Evolutionary conservation across 805 yeast species (phyloP).

Genomic region (Barnettozyma populi): DNA sequence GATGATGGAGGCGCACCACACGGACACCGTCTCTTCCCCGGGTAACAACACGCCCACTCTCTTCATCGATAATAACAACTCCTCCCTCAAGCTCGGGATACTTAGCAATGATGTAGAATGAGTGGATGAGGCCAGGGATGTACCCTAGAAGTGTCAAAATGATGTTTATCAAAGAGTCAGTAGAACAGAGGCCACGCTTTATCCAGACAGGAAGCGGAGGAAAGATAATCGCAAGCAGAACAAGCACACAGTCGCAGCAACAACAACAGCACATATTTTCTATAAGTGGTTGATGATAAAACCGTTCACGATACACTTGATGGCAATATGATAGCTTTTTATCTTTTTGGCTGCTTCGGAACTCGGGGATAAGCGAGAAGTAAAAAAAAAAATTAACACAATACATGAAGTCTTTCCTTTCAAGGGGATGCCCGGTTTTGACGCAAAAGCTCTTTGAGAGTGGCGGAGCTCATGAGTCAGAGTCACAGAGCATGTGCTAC

Average conservation of each 20-base stretch:
- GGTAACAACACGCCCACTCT: constrained; percentile 17
- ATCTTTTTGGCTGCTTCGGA: background rate
- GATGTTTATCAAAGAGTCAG: constrained; percentile 64
- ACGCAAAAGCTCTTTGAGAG: background rate
- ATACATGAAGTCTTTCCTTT: too few relatives aligned
- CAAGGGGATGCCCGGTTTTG: too few relatives aligned
- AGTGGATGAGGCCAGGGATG: constrained; percentile 72
- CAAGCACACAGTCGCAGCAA: constrained; percentile 54
- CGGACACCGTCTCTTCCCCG: constrained; percentile 7
- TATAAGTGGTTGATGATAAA: background rate
- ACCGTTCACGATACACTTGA: too few relatives aligned
- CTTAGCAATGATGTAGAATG: constrained; percentile 71
- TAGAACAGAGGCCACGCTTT: constrained; percentile 67
- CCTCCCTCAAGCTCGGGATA: constrained; percentile 42
- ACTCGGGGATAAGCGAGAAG: background rate
- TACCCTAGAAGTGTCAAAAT: constrained; percentile 66
- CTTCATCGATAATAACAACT: constrained; percentile 26
- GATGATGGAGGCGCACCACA: constrained; percentile 2
- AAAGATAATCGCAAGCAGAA: constrained; percentile 60
- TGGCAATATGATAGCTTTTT: background rate
- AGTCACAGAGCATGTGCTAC: background rate
- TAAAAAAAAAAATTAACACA: too few relatives aligned
- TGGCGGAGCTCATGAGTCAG: background rate
- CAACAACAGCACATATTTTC: constrained; percentile 8
- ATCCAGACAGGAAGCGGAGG: constrained; percentile 79